These are phyloP conservation scores for Acanthamoeba quina DNA, from an alignment of 208 protist genomes.

Conservation along the genomic window DNA sequence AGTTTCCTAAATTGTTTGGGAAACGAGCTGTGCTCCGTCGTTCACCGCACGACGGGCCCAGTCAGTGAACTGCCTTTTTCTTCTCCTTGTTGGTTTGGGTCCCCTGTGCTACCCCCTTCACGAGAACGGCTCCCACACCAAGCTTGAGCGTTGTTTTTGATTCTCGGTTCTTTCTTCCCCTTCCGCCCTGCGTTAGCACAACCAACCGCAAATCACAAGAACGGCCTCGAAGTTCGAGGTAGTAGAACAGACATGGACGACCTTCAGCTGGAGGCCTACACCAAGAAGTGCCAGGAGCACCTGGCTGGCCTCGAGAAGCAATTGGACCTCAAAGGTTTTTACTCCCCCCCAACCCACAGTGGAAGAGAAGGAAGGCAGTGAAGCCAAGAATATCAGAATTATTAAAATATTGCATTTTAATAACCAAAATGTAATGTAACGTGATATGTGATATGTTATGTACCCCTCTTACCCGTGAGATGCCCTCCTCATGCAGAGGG, in stretches of 20 bases:
- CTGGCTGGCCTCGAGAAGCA: conserved; percentile 36
- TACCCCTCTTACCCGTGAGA: neutral
- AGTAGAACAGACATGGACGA: neutral
- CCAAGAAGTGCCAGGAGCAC: conserved; percentile 35
- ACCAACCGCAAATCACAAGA: too few relatives aligned
- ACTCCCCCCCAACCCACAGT: too few relatives aligned
- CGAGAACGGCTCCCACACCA: too few relatives aligned
- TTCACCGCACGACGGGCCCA: neutral
- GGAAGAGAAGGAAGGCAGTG: too few relatives aligned
- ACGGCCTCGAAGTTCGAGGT: too few relatives aligned
- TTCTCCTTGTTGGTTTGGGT: neutral
- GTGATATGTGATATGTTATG: too few relatives aligned
- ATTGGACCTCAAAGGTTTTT: neutral
- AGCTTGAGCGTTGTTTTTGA: too few relatives aligned
- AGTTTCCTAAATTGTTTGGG: neutral
- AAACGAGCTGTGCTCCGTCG: neutral
- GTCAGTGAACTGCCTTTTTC: neutral
- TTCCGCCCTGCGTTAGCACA: neutral
- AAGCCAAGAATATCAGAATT: too few relatives aligned
- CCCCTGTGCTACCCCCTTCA: too few relatives aligned
- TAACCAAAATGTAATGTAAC: too few relatives aligned
- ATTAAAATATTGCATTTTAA: too few relatives aligned
- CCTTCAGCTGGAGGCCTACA: conserved; percentile 9
- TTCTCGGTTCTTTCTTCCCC: neutral
- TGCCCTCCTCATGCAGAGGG: neutral